A percentile compares a stretch with the other conserved stretches of the same genome.
phyloP scores from a whole-genome alignment of 768 basidiomycete species.

The Suillus luteus region DNA sequence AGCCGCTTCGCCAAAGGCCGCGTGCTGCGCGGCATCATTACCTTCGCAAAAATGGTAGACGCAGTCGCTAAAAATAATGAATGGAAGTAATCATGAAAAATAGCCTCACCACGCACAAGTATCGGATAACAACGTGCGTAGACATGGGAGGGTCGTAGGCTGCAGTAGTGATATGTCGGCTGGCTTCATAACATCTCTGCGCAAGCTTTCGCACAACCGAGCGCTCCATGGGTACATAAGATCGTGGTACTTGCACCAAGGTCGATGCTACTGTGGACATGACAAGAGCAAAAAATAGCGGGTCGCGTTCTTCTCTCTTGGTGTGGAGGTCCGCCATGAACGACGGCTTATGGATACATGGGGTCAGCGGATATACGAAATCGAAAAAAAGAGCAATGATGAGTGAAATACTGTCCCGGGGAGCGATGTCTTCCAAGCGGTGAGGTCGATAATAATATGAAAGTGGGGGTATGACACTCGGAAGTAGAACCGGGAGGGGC shows the following conservation, averaged over 20 bases:
- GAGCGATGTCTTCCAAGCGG: conserved; percentile 79
- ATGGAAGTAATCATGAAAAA: conserved; percentile 11
- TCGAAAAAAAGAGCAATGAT: conserved; percentile 92
- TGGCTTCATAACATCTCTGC: conserved; percentile 78
- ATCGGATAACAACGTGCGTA: conserved; percentile 84
- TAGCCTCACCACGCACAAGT: conserved; percentile 61
- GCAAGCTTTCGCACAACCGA: conserved; percentile 84
- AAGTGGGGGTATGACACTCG: conserved; percentile 54
- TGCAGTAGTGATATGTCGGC: conserved; percentile 75
- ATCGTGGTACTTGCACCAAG: conserved; percentile 84
- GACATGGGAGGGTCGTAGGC: conserved; percentile 84
- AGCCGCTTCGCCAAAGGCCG: conserved; percentile 84
- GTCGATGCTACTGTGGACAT: conserved; percentile 89
- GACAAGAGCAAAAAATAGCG: conserved; percentile 88
- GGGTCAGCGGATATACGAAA: conserved; percentile 89
- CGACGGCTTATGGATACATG: conserved; percentile 87
- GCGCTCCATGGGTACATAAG: conserved; percentile 86
- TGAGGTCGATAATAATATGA: conserved; percentile 75
- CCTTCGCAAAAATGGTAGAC: conserved; percentile 90
- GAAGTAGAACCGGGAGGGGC: conserved; percentile 45
- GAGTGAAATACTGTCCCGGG: conserved; percentile 76
- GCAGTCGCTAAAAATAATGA: conserved; percentile 56
- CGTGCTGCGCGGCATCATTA: conserved; percentile 84
- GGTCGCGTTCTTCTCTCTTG: conserved; percentile 81
- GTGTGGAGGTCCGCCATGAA: conserved; percentile 89